Evolutionary conservation across 2,329 filamentous ascomycete genomes (phyloP), one percentile per base, ranked within the genome.

Genomic region (Colletotrichum gloeosporioides): DNA sequence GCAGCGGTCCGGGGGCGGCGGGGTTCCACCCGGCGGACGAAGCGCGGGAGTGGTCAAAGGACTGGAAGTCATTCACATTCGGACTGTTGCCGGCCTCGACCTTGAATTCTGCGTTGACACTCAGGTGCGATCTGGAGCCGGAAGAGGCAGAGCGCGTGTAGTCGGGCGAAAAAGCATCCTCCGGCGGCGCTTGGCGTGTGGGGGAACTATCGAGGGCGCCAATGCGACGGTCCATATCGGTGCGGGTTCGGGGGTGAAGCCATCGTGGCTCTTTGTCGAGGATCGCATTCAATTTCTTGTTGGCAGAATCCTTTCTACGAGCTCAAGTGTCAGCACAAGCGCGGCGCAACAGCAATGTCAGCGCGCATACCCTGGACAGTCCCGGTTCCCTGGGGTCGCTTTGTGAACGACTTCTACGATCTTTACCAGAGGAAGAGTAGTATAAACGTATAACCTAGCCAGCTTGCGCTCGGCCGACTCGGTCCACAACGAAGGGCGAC

Each of bases 221-320:
- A 66, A 91, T 85, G 32, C 90, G 89, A 36, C 86, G 85, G 61
- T 84, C 83, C 87, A 91, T 90, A 68, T 92, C 90, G 22, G 86
- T 84, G 13, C 87, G 84, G 44, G 84, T 87, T 75, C 86, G 87
- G 2, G 90, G 90, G 25, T 89, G 88, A 66, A 92, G 84, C 86
- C 90, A 91, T 80, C 90, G 87, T 34, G 90, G 89, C 49, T 92
- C 89, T 77, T 92, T 90, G 77, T 91, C 90, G 36, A 92, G 86
- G 77, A 91, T 87, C 9, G 85, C 84, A 70, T 89, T 89, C 78
- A 92, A 87, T 27, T 89, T 90, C 83, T 92, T 92, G 79, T 90
- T 90, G 39, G 89, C 90, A 32, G 90, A 91, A 78, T 92, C 90
- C 79, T 88, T 88, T 49, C 90, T 91, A 73, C 74, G 0, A 55